Conservation (phyloP, 768 basidiomycete species). For the Leccinum incarnatum region DNA sequence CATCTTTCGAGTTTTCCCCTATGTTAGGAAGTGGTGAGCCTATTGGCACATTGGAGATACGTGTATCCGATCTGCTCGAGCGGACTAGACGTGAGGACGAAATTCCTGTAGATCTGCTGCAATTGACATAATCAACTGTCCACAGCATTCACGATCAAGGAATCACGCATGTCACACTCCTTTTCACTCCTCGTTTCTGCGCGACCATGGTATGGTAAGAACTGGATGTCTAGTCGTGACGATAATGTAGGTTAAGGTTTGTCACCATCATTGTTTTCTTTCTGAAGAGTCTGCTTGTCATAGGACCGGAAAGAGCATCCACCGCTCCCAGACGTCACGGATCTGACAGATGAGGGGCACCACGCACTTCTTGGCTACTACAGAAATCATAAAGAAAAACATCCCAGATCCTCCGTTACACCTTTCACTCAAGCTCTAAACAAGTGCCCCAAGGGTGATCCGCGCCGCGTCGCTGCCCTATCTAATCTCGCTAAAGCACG, state of each 20-base stretch:
- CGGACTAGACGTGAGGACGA: not conserved
- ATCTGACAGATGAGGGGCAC: slow-evolving; percentile 5
- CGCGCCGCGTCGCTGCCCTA: not conserved
- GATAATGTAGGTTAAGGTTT: not conserved
- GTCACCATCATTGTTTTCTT: not conserved
- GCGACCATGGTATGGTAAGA: not conserved
- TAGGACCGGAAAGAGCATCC: not conserved
- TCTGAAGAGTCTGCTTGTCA: not conserved
- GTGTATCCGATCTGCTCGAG: not conserved
- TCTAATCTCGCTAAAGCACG: slow-evolving; percentile 11
- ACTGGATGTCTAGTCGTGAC: not conserved
- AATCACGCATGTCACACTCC: not conserved
- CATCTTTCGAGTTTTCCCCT: slow-evolving; percentile 5
- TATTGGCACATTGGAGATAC: not conserved
- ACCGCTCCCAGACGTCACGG: not conserved
- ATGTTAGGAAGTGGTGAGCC: slow-evolving; percentile 1
- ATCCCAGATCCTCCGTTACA: not conserved
- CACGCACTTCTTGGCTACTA: not conserved
- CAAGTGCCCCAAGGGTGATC: not conserved
- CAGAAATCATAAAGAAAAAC: not conserved
- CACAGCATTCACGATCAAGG: not conserved
- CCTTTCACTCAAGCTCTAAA: slow-evolving; percentile 6
- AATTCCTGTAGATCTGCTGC: not conserved
- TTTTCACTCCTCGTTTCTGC: not conserved
- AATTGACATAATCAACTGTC: not conserved